Conservation (phyloP, 2,329 filamentous ascomycete species). For the Fusarium solani-melongenae region DNA sequence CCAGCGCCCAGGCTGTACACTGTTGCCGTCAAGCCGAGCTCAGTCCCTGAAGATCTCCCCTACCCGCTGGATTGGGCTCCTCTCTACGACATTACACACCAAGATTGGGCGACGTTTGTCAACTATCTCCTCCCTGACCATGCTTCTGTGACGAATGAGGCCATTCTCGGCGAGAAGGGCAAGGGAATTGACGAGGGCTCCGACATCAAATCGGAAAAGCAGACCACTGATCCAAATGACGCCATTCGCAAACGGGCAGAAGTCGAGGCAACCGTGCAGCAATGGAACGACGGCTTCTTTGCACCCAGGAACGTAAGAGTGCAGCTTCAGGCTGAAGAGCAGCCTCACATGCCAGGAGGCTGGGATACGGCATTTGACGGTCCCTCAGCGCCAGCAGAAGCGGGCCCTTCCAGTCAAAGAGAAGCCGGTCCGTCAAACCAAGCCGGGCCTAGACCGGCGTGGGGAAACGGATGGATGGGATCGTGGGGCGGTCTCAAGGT, state of each 20-base stretch:
- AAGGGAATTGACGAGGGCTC: constrained; percentile 51
- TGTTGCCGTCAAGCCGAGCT: constrained; percentile 49
- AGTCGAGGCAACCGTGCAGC: constrained; percentile 55
- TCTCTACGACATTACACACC: constrained; percentile 57
- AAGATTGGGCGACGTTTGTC: constrained; percentile 70
- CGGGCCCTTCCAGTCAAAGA: constrained; percentile 22
- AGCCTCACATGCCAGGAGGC: constrained; percentile 40
- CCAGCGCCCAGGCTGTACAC: constrained; percentile 46
- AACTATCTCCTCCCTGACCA: constrained; percentile 66
- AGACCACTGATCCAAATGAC: constrained; percentile 30
- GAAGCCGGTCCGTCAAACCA: constrained; percentile 11
- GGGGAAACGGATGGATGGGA: constrained; percentile 18
- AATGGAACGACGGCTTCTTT: constrained; percentile 71
- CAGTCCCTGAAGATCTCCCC: constrained; percentile 57
- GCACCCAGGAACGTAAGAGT: constrained; percentile 60
- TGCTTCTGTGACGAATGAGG: constrained; percentile 56
- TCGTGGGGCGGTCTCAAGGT: constrained; percentile 52
- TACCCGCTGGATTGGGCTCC: constrained; percentile 52
- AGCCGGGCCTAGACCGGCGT: not conserved
- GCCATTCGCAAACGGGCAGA: constrained; percentile 42
- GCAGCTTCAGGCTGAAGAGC: constrained; percentile 41
- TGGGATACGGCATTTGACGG: constrained; percentile 41
- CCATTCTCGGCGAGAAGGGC: constrained; percentile 61
- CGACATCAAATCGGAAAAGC: constrained; percentile 38
- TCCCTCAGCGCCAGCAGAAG: constrained; percentile 7